Evolutionary conservation across 495 filamentous ascomycete species (phyloP), one percentile per base, ranked within the genome.

Genomic region (Talaromyces adpressus): DNA sequence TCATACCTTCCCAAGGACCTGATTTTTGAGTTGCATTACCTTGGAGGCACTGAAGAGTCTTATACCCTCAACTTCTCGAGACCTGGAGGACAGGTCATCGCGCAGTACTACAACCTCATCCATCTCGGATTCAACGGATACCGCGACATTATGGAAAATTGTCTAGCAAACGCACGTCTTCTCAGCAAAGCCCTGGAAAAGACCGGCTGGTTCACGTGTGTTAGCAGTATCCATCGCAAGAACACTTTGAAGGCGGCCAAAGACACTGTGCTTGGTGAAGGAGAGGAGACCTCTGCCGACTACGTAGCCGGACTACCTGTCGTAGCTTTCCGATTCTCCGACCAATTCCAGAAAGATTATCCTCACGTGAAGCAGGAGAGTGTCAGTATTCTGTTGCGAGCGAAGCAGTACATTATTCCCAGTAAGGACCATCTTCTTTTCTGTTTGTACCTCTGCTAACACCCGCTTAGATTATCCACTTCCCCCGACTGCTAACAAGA

Each of bases 21-120:
- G 7, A 79, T 91, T 66, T 91, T 91, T 68, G 85, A 91, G 67
- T 78, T 91, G 8, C 85, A 89, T 68, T 92, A 92, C 64, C 81
- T 91, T 3, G 88, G 89, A 36, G 89, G 89, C 22, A 89, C 85
- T 1, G 89, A 91, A 69, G 79, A 88, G 65, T 88, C 86, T 0
- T 92, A 83, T 72, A 89, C 87, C 0, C 83, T 91, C 30, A 92
- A 91, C 75, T 92, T 92, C 73, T 89, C 86, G 2, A 81, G 89
- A 1, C 89, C 89, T 0, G 88, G 86, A 14, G 85, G 84, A 0
- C 89, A 91, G 64, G 79, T 91, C 32, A 83, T 91, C 58, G 89
- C 79, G 7, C 89, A 92, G 69, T 92, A 91, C 71, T 92, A 84
- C 71, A 91, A 91, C 69, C 80, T 91, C 14, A 87, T 91, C 58